Percentiles rank a stretch among this genome's conserved stretches.
These are phyloP conservation scores for Nitzschia palea DNA, from an alignment of 108 stramenopile species.

Conservation along the genomic window DNA sequence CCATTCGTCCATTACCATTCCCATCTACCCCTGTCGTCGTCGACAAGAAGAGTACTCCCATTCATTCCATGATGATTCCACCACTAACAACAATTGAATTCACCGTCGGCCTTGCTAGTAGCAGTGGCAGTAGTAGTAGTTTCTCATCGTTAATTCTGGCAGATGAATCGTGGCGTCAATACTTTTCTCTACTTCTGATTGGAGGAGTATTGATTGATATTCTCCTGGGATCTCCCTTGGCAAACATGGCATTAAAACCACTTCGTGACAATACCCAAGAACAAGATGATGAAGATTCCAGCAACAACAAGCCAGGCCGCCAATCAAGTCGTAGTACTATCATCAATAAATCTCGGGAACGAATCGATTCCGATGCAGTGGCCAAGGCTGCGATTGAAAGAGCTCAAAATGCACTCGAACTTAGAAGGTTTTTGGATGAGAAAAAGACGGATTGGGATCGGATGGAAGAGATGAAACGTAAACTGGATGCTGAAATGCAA, in stretches of 20 bases:
- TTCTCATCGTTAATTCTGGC: not conserved
- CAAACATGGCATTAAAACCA: constrained; percentile 57
- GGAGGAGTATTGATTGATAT: constrained; percentile 73
- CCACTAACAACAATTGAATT: not conserved
- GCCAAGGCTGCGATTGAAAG: constrained; percentile 67
- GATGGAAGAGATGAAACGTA: constrained; percentile 60
- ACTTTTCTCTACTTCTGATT: constrained; percentile 75
- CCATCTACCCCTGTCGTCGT: not conserved
- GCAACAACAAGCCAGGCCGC: not conserved
- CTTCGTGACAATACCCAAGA: constrained; percentile 17
- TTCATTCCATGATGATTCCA: not conserved
- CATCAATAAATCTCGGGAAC: constrained; percentile 46
- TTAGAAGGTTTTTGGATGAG: constrained; percentile 63
- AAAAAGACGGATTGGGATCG: constrained; percentile 64
- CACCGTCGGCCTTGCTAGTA: not conserved
- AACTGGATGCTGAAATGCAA: constrained; percentile 59
- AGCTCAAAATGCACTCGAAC: constrained; percentile 61
- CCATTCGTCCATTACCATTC: not conserved
- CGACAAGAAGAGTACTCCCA: not conserved
- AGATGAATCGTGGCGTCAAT: constrained; percentile 70
- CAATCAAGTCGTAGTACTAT: not conserved
- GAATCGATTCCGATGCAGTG: constrained; percentile 66
- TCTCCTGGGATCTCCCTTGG: constrained; percentile 73
- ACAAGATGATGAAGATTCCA: not conserved
- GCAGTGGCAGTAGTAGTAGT: not conserved